Percentiles rank a stretch among this genome's conserved stretches.
Evolutionary conservation across 2,329 filamentous ascomycete species (phyloP).

Genomic region (Anthostomella pinea): DNA sequence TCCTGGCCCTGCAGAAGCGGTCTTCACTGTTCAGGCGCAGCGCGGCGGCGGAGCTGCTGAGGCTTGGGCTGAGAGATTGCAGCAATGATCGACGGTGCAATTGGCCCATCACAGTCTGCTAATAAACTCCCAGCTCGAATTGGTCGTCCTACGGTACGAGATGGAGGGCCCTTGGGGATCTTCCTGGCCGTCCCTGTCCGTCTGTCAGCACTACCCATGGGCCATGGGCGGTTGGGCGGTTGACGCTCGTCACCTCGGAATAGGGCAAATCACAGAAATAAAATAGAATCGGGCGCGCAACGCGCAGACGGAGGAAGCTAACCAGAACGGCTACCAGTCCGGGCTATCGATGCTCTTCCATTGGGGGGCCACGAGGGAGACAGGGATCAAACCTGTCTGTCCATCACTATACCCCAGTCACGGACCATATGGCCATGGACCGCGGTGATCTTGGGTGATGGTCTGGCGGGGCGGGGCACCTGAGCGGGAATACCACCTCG

Average conservation of each 20-base stretch:
- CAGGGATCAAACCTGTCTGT: constrained; percentile 2
- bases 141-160: constrained; percentile 4
- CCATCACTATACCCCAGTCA: too few relatives aligned
- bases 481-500: too few relatives aligned
- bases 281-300: constrained; percentile 14
- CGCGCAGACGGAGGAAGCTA: constrained; percentile 16
- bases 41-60: constrained; percentile 21
- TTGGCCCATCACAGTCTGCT: constrained; percentile 12
- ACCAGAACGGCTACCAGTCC: constrained; percentile 5
- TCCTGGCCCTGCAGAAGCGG: constrained; percentile 9
- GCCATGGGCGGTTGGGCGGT: too few relatives aligned
- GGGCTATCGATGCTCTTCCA: constrained; percentile 1
- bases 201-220: too few relatives aligned
- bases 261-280: constrained; percentile 16
- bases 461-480: too few relatives aligned
- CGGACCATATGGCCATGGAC: too few relatives aligned
- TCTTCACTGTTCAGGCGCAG: constrained; percentile 7
- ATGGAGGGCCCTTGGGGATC: constrained; percentile 10
- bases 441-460: too few relatives aligned
- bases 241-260: too few relatives aligned
- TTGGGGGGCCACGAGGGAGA: not conserved
- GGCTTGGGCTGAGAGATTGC: constrained; percentile 22
- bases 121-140: constrained; percentile 6
- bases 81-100: constrained; percentile 19
- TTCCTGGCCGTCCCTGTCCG: too few relatives aligned